phyloP scores from a whole-genome alignment of 1,284 basidiomycete genomes.

The Leccinum subatratum region DNA sequence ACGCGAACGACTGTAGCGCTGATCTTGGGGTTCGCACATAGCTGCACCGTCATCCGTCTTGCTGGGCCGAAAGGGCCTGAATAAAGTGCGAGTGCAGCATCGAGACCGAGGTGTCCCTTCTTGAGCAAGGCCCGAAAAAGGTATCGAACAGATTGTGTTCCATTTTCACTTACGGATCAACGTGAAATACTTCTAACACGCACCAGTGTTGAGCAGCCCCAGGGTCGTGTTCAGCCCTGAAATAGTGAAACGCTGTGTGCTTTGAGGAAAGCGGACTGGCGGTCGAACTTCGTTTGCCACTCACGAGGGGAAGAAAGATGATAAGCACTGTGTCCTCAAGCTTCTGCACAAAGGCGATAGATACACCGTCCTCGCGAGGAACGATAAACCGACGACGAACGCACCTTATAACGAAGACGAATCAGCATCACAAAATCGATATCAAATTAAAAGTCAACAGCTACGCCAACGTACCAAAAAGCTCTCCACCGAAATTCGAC shows the following conservation, averaged over 20 bases:
- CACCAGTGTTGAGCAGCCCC: slow-evolving; percentile 72
- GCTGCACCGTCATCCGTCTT: too few relatives aligned
- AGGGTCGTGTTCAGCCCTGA: slow-evolving; percentile 88
- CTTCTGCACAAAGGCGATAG: slow-evolving; percentile 73
- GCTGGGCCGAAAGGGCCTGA: too few relatives aligned
- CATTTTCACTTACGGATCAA: slow-evolving; percentile 32
- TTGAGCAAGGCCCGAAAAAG: too few relatives aligned
- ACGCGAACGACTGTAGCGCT: too few relatives aligned
- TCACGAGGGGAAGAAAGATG: slow-evolving; percentile 81
- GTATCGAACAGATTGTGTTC: too few relatives aligned
- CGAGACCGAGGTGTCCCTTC: too few relatives aligned
- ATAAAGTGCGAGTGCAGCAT: too few relatives aligned
- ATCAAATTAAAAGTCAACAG: too few relatives aligned
- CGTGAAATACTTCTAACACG: slow-evolving; percentile 5
- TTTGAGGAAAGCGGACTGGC: slow-evolving; percentile 4
- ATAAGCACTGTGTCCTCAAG: slow-evolving; percentile 80
- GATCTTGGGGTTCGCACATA: too few relatives aligned
- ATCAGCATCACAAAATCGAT: slow-evolving; percentile 28
- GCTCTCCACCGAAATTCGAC: background rate
- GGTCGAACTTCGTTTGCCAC: slow-evolving; percentile 18
- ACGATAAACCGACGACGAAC: slow-evolving; percentile 90
- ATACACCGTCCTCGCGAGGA: slow-evolving; percentile 82
- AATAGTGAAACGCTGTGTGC: slow-evolving; percentile 72
- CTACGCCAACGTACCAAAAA: slow-evolving; percentile 49
- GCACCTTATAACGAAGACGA: slow-evolving; percentile 47